Conservation (phyloP, 139 green algal species). For the Chlamydomonas sphaeroides region DNA sequence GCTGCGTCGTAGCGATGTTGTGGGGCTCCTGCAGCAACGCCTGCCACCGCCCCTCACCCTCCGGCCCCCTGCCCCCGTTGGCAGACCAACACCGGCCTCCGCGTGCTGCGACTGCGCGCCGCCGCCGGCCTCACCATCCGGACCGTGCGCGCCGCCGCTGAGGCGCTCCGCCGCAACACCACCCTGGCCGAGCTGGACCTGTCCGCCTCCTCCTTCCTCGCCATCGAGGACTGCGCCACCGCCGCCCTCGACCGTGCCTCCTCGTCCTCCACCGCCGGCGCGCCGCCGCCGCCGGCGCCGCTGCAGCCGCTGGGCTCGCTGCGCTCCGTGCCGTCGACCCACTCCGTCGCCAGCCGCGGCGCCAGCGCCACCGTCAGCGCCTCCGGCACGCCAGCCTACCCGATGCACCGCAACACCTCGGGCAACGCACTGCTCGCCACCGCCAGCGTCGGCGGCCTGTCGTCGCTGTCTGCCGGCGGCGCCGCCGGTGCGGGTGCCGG, state of each 20-base stretch:
- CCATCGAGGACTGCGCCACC: neutral
- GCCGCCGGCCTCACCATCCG: slow-evolving; percentile 12
- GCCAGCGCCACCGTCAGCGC: too few species aligned
- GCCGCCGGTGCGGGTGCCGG: neutral
- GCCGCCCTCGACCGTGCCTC: too few species aligned
- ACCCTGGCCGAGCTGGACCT: slow-evolving; percentile 22
- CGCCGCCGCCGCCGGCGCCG: neutral
- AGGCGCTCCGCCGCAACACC: slow-evolving; percentile 28
- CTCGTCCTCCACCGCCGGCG: too few species aligned
- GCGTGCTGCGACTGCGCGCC: slow-evolving; percentile 27
- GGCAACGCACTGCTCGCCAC: too few species aligned
- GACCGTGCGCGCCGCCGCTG: slow-evolving; percentile 10
- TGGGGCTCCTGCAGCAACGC: too few species aligned
- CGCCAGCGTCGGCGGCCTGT: neutral
- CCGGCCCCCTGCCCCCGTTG: too few species aligned
- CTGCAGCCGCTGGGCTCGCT: too few species aligned
- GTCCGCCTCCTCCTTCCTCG: slow-evolving; percentile 13
- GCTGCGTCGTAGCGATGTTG: too few species aligned
- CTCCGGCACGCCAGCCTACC: too few species aligned
- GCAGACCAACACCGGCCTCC: slow-evolving; percentile 20
- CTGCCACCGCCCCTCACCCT: neutral
- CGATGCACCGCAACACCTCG: too few species aligned
- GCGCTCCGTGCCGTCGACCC: neutral
- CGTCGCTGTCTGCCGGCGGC: neutral
- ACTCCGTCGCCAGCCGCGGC: too few species aligned